Evolutionary conservation across 108 stramenopile species (phyloP).

Genomic region (Skeletonema grethae): DNA sequence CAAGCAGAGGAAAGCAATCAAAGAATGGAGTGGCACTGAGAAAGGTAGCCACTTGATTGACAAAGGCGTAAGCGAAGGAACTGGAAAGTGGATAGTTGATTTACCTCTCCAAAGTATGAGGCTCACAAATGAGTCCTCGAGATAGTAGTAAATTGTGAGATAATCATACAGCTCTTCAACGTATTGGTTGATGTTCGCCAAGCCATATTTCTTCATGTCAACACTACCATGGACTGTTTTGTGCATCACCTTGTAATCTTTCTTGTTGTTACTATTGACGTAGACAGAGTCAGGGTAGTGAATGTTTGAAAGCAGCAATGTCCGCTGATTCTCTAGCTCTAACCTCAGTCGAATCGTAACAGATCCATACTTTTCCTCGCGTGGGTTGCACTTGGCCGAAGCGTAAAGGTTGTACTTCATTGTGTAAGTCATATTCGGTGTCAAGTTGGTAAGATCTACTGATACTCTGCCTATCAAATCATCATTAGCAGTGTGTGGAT

Average conservation of each 20-base stretch:
- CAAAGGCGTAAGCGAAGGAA: slow-evolving; percentile 14
- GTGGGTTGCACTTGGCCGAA: slow-evolving; percentile 37
- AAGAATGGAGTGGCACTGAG: slow-evolving; percentile 66
- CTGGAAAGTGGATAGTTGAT: slow-evolving; percentile 33
- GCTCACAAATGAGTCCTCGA: slow-evolving; percentile 62
- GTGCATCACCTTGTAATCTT: slow-evolving; percentile 68
- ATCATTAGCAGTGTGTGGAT: slow-evolving; percentile 56
- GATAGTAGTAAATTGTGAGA: slow-evolving; percentile 50
- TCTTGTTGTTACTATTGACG: slow-evolving; percentile 65
- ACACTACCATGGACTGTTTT: slow-evolving; percentile 62
- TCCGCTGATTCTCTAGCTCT: slow-evolving; percentile 66
- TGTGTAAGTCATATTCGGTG: slow-evolving; percentile 59
- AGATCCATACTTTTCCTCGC: slow-evolving; percentile 23
- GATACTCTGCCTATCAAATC: slow-evolving; percentile 77
- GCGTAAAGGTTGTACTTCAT: slow-evolving; percentile 69
- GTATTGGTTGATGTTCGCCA: neutral
- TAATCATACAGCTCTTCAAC: slow-evolving; percentile 1
- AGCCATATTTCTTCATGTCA: slow-evolving; percentile 50
- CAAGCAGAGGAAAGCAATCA: slow-evolving; percentile 55
- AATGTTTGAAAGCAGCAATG: slow-evolving; percentile 52
- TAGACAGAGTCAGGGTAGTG: slow-evolving; percentile 54
- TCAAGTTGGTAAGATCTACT: slow-evolving; percentile 72
- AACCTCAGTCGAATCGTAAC: slow-evolving; percentile 52
- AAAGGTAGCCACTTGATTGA: slow-evolving; percentile 27
- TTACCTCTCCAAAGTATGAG: slow-evolving; percentile 75